Evolutionary conservation across 2,329 filamentous ascomycete genomes (phyloP).

Genomic region (Ceratocystis alfenasii): DNA sequence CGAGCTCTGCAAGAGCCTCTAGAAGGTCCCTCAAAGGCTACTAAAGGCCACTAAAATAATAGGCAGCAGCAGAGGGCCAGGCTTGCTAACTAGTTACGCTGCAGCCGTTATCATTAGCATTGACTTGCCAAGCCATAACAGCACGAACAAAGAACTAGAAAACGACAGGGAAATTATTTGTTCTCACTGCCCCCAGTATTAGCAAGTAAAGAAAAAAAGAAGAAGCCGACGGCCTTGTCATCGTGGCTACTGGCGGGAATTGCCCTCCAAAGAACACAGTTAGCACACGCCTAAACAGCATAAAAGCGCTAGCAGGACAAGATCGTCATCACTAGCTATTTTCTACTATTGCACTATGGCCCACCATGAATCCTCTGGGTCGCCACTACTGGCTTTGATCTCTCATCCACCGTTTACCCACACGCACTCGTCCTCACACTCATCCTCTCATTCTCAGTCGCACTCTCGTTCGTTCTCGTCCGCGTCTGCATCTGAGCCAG

Average conservation of each 20-base stretch:
- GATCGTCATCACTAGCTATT: neutral
- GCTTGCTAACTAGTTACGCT: neutral
- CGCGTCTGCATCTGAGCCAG: neutral
- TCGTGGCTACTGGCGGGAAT: no score
- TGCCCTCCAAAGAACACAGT: no score
- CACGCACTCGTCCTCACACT: conserved; percentile 23
- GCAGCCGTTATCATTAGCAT: neutral
- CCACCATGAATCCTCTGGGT: conserved; percentile 17
- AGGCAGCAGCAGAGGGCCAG: neutral
- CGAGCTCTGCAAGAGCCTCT: neutral
- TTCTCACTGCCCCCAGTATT: neutral
- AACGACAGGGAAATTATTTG: no score
- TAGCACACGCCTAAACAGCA: neutral
- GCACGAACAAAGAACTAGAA: no score
- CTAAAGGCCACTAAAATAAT: neutral
- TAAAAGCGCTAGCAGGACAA: neutral
- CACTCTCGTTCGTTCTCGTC: neutral
- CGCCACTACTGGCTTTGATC: conserved; percentile 22
- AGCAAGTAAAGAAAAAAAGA: neutral
- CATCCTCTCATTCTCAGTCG: conserved; percentile 1
- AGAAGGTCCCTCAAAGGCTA: neutral
- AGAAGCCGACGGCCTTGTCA: neutral
- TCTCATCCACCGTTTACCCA: conserved; percentile 33
- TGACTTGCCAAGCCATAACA: neutral
- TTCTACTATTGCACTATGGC: neutral